Evolutionary conservation across 371 early-diverging fungal species (phyloP), one percentile per base, ranked within the genome.

Genomic region (Saksenaea vasiformis): DNA sequence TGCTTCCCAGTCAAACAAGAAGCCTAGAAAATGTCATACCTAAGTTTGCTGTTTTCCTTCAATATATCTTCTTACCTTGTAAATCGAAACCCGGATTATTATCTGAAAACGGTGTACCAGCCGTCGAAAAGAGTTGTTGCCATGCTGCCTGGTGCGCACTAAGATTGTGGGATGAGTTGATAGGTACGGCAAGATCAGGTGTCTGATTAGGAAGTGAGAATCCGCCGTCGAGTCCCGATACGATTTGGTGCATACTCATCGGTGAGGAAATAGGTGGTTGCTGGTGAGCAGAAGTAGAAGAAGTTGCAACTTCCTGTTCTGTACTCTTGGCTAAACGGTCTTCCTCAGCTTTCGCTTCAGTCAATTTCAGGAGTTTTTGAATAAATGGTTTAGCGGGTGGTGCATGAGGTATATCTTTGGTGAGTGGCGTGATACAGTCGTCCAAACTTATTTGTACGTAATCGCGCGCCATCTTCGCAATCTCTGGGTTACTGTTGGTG

Each of bases 81-180:
- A 61, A 57, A 56, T 64, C 64, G 57, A 43, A 41, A 19, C 61
- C 60, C 41, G 39, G 69, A 1, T 68, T 38, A 54, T 69, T 68
- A n/a, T 57, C 65, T 1, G 70, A 54, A 59, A 78, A 75, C 1
- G 78, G 73, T 24, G 71, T 64, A 7, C 75, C 78, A 5, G 73
- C 68, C n/a, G 71, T 68, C 15, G 75, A 70, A 44, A 78, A 78
- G 1, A 78, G 47, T 31, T 78, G 69, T 47, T 75, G 78, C 78
- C 78, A 78, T 8, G 78, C 66, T 3, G 67, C 70, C 55, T 74
- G 51, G 11, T 47, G 51, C 2, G 22, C 9, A 11, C 22, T 22
- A 47, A 22, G 19, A 11, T 47, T 47, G 22, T 47, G 22, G 4
- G 51, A 47, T 17, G 17, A 74, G 7, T 68, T 57, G 28, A 68